Conservation (phyloP, 225 moss, liverwort and hornwort species). For the Takakia lepidozioides region DNA sequence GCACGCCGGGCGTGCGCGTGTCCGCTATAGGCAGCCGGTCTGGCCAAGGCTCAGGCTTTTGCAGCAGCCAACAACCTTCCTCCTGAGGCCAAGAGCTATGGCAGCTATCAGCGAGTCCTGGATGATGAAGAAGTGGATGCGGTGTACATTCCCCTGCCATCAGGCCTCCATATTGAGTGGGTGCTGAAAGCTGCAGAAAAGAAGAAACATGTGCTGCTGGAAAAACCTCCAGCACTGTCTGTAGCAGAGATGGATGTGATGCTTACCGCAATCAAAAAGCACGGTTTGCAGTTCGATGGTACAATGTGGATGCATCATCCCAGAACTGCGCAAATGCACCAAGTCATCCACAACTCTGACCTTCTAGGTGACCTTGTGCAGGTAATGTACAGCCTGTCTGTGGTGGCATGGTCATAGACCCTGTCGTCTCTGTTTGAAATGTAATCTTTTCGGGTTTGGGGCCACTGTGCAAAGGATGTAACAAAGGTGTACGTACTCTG, state of each 20-base stretch:
- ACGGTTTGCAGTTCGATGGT: slow-evolving; percentile 37
- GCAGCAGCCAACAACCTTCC: slow-evolving; percentile 15
- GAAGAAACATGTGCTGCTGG: slow-evolving; percentile 46
- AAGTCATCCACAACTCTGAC: slow-evolving; percentile 10
- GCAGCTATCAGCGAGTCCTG: slow-evolving; percentile 38
- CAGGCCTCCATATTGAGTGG: slow-evolving; percentile 47
- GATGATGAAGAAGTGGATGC: slow-evolving; percentile 34
- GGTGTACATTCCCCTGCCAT: slow-evolving; percentile 42
- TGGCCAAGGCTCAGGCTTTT: slow-evolving; percentile 22
- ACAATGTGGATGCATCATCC: slow-evolving; percentile 64
- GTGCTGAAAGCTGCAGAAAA: slow-evolving; percentile 33
- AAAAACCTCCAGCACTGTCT: slow-evolving; percentile 41
- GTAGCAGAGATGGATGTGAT: slow-evolving; percentile 35
- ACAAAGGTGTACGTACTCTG: no score
- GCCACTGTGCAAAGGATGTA: no score
- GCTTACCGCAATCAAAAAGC: slow-evolving; percentile 10
- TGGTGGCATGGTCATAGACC: no score
- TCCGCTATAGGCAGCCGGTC: slow-evolving; percentile 38
- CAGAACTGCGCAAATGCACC: slow-evolving; percentile 20
- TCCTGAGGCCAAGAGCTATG: slow-evolving; percentile 19
- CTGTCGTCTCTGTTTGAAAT: no score
- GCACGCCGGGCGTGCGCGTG: slow-evolving; percentile 12
- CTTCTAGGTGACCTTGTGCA: slow-evolving; percentile 23
- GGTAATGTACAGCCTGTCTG: no score
- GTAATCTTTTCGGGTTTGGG: no score